phyloP scores from a whole-genome alignment of 2,329 filamentous ascomycete species.

The Monosporascus sp. region DNA sequence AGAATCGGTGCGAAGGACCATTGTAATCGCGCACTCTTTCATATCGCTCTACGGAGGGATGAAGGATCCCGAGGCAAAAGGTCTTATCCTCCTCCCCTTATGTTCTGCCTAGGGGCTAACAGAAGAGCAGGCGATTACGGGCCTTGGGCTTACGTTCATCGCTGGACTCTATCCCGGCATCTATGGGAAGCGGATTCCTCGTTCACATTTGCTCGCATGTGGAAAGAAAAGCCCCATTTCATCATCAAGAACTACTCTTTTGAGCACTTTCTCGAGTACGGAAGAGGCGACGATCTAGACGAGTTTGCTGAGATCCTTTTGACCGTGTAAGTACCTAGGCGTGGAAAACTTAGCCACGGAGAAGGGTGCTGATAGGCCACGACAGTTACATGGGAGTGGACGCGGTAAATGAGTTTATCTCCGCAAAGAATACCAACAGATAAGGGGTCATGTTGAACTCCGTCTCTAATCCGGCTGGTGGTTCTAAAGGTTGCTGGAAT shows the following conservation, averaged over 20 bases:
- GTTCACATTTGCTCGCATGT: slow-evolving; percentile 22
- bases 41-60: slow-evolving; percentile 22
- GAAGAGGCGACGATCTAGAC: slow-evolving; percentile 24
- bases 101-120: slow-evolving; percentile 5
- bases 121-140: slow-evolving; percentile 3
- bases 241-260: slow-evolving; percentile 25
- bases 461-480: too few relatives aligned
- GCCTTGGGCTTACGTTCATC: slow-evolving; percentile 23
- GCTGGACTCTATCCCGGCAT: slow-evolving; percentile 26
- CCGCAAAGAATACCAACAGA: not conserved
- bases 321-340: slow-evolving; percentile 14
- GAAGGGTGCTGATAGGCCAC: slow-evolving; percentile 5
- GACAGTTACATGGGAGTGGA: slow-evolving; percentile 23
- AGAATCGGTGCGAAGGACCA: slow-evolving; percentile 28
- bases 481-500: too few relatives aligned
- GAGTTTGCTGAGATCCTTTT: slow-evolving; percentile 26
- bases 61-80: slow-evolving; percentile 13
- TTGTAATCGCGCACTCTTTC: slow-evolving; percentile 25
- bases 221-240: slow-evolving; percentile 22
- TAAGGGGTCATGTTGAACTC: too few relatives aligned
- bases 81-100: slow-evolving; percentile 1
- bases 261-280: slow-evolving; percentile 21
- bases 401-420: slow-evolving; percentile 18
- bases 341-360: not conserved
- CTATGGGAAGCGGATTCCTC: slow-evolving; percentile 27